A percentile compares a stretch with the other conserved stretches of the same genome.
Conservation (phyloP, 208 protist species). For the Herpetomonas tarakana region DNA sequence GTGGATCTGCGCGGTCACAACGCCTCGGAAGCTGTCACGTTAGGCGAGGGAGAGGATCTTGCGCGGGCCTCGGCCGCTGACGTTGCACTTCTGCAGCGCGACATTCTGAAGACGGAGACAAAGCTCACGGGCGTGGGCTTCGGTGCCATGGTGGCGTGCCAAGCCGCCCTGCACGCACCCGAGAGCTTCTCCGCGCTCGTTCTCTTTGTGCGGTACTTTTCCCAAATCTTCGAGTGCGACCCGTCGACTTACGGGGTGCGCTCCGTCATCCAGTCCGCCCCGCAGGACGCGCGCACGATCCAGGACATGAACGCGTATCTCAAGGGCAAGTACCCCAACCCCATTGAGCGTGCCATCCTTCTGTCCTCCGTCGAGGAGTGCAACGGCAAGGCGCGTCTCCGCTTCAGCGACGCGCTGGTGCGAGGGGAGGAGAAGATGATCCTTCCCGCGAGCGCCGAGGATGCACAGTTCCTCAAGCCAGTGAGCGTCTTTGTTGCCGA, state of each 20-base stretch:
- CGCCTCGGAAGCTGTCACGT: conserved; percentile 26
- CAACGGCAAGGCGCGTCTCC: conserved; percentile 27
- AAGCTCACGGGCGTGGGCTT: conserved; percentile 62
- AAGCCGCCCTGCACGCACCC: conserved; percentile 54
- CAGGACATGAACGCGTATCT: conserved; percentile 46
- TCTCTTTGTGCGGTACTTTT: conserved; percentile 52
- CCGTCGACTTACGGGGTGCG: conserved; percentile 23
- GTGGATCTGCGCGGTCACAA: conserved; percentile 79
- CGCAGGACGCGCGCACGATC: conserved; percentile 18
- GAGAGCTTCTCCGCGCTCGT: conserved; percentile 49
- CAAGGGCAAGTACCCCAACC: conserved; percentile 26
- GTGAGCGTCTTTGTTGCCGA: conserved; percentile 43
- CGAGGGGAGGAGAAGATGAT: conserved; percentile 14
- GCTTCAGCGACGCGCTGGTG: conserved; percentile 38
- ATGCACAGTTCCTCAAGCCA: conserved; percentile 26
- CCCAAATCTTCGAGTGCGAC: conserved; percentile 40
- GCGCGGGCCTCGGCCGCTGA: conserved; percentile 43
- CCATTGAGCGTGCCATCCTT: conserved; percentile 45
- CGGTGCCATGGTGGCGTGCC: conserved; percentile 62
- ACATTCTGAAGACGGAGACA: conserved; percentile 40
- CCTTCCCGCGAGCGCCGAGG: conserved; percentile 10
- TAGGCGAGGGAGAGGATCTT: conserved; percentile 3
- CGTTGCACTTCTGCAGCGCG: conserved; percentile 44
- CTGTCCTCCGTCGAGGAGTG: conserved; percentile 43
- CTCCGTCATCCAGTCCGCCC: conserved; percentile 23